Evolutionary conservation across 192 early-diverging fungal species (phyloP).

Genomic region (Geranomyces variabilis): DNA sequence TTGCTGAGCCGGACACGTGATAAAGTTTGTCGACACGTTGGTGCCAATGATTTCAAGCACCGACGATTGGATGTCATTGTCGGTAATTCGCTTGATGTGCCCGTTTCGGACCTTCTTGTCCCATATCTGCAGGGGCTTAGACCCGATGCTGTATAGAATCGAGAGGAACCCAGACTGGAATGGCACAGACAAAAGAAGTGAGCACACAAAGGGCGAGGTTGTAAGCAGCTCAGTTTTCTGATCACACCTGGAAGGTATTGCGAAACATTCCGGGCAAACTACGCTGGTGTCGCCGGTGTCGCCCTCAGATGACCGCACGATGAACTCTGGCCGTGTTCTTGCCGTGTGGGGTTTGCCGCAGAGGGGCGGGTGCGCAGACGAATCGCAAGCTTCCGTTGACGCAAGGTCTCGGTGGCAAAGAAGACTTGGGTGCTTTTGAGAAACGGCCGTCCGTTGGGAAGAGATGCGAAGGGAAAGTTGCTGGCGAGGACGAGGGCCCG

Average conservation of each 20-base stretch:
- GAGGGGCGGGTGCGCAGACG: too few species aligned
- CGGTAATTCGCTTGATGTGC: slow-evolving; percentile 77
- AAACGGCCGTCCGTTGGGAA: too few species aligned
- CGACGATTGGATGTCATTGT: slow-evolving; percentile 79
- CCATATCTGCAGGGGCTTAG: slow-evolving; percentile 76
- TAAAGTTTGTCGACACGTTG: slow-evolving; percentile 83
- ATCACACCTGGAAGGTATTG: slow-evolving; percentile 75
- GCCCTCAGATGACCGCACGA: too few species aligned
- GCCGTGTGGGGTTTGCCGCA: too few species aligned
- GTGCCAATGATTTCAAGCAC: slow-evolving; percentile 81
- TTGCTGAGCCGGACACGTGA: slow-evolving; percentile 77
- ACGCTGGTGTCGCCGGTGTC: not conserved
- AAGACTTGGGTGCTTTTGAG: too few species aligned
- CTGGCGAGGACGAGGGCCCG: too few species aligned
- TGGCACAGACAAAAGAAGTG: not conserved
- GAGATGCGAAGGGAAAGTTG: not conserved
- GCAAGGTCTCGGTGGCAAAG: too few species aligned
- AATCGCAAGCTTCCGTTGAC: too few species aligned
- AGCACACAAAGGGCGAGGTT: not conserved
- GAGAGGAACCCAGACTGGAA: slow-evolving; percentile 84
- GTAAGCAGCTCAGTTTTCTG: not conserved
- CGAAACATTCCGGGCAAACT: slow-evolving; percentile 63
- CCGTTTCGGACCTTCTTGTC: slow-evolving; percentile 67
- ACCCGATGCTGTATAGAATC: slow-evolving; percentile 84
- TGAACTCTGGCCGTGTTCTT: not conserved